These are phyloP conservation scores for Tremella mesenterica DNA, from an alignment of 768 basidiomycete species.

Conservation along the genomic window DNA sequence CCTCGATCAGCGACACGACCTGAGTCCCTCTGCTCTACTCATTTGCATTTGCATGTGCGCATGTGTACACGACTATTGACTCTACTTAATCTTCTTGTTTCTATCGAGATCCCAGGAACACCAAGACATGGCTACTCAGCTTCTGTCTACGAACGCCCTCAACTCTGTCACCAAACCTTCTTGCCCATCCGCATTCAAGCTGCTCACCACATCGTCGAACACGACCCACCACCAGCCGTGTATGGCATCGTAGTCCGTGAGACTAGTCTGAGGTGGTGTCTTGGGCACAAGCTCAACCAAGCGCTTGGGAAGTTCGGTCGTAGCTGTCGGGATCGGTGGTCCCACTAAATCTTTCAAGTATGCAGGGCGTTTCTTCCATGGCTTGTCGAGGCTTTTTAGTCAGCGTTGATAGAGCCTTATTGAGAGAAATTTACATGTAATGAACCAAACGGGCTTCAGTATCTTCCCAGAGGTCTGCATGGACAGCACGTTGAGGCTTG, in stretches of 20 bases:
- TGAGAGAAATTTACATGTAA: constrained; percentile 40
- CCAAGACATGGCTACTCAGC: too few relatives aligned
- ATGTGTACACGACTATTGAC: too few relatives aligned
- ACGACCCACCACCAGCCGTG: constrained; percentile 43
- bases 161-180: neutral
- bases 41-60: too few relatives aligned
- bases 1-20: too few relatives aligned
- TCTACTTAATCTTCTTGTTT: too few relatives aligned
- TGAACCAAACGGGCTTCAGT: constrained; percentile 63
- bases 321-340: neutral
- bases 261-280: constrained; percentile 15
- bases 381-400: constrained; percentile 40
- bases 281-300: constrained; percentile 14
- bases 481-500: constrained; percentile 64
- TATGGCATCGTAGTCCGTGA: constrained; percentile 27
- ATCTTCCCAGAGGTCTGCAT: constrained; percentile 71
- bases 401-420: neutral
- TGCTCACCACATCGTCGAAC: constrained; percentile 33
- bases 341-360: neutral
- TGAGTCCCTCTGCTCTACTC: too few relatives aligned
- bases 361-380: constrained; percentile 34
- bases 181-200: constrained; percentile 22
- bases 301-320: constrained; percentile 6
- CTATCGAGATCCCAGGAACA: too few relatives aligned
- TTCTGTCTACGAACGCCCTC: too few relatives aligned